Evolutionary conservation across 2,329 filamentous ascomycete species (phyloP).

Genomic region (Fusarium algeriense): DNA sequence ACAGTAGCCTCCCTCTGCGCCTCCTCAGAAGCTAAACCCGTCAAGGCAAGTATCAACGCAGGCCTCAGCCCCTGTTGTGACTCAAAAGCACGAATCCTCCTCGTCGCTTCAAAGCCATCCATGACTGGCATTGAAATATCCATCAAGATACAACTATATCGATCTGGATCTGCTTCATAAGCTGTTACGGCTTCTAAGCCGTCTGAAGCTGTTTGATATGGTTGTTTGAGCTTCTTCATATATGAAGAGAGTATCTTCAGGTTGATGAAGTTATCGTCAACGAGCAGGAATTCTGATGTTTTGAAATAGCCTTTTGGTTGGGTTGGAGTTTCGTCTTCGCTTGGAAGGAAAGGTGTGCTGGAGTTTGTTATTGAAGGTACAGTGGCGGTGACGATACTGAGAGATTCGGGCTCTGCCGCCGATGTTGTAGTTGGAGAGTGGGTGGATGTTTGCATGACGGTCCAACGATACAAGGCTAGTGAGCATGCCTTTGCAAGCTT

Average conservation of each 20-base stretch:
- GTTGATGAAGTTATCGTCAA: constrained; percentile 59
- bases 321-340: constrained; percentile 22
- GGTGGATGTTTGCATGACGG: constrained; percentile 18
- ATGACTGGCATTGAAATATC: constrained; percentile 71
- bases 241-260: constrained; percentile 52
- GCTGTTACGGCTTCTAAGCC: constrained; percentile 52
- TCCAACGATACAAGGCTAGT: constrained; percentile 47
- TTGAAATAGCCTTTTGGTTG: constrained; percentile 6
- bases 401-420: background rate
- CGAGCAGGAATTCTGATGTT: constrained; percentile 49
- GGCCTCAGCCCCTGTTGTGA: constrained; percentile 55
- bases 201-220: constrained; percentile 50
- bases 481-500: constrained; percentile 53
- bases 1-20: constrained; percentile 66
- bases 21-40: constrained; percentile 62
- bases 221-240: constrained; percentile 51
- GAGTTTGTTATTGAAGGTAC: background rate
- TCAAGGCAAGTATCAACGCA: constrained; percentile 64
- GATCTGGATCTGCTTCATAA: constrained; percentile 40
- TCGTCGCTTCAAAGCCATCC: constrained; percentile 64
- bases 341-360: constrained; percentile 14
- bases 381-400: background rate
- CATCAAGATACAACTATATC: constrained; percentile 53
- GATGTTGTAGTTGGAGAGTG: background rate
- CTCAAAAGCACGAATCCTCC: constrained; percentile 64